Base-by-base conservation (phyloP, 1,284 basidiomycete species). In the Ustilago tritici region DNA sequence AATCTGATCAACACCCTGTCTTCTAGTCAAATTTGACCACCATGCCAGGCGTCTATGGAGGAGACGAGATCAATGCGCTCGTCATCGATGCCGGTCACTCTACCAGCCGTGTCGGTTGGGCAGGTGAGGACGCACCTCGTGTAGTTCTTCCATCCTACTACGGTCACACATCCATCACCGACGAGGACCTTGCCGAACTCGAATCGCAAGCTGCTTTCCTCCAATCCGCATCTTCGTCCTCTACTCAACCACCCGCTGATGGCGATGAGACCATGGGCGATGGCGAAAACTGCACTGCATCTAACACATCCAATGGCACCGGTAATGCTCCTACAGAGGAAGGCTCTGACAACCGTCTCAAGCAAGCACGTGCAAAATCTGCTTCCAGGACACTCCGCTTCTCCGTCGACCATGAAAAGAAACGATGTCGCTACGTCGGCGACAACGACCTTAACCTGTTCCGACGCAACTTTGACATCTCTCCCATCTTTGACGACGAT, bases 121-220 rank as follows among this genome's bases (percentile, higher is more conserved):
- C 97, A 17, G 97, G 97, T 57, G 96, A 99, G 87, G 97, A 99
- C 85, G 91, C 93, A 15, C 97, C 97, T 35, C 95, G 95, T 87
- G 92, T 93, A 32, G 91, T 98, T 71, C 91, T 97, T 70, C 93
- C 97, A 1, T 93, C 95, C 1, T 90, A 91, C 62, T 98, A 95
- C 87, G 95, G 95, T 31, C 95, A 92, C 87, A 90, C 88, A 2
- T 76, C 85, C 35, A 78, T 78, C 52, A 56, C 60, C 82, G 80
- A 90, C 85, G 74, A 87, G 82, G 80, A 86, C 59, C 68, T 80
- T 35, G 61, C 61, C 28, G 58, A 55, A 2, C 70, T 76, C 43
- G 78, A 71, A 43, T 65, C 70, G 32, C 70, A 74, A 61, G 76
- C 76, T 11, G 57, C 76, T 19, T 56, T 63, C 53, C 46, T 70